Evolutionary conservation across 257 asterid genomes (phyloP).

Genomic region (Datura wrightii): DNA sequence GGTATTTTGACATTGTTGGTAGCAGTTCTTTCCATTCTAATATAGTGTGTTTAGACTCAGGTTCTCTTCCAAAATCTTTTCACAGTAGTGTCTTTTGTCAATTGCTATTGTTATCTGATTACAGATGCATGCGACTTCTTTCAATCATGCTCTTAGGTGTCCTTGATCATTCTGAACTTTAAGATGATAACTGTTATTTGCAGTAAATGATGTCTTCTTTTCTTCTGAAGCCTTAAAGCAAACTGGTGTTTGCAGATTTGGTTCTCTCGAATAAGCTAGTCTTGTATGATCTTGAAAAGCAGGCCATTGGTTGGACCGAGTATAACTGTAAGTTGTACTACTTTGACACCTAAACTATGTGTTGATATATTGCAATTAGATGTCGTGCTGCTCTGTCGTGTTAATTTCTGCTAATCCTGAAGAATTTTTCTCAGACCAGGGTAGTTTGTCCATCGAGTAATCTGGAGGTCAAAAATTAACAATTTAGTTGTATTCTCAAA

Average conservation of each 20-base stretch:
- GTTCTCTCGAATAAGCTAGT: slow-evolving; percentile 94
- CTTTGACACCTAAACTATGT: slow-evolving; percentile 9
- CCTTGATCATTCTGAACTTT: not conserved
- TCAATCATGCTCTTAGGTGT: slow-evolving; percentile 2
- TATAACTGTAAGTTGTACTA: slow-evolving; percentile 81
- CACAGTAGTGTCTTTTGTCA: not conserved
- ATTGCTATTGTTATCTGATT: slow-evolving; percentile 18
- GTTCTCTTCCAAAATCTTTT: not conserved
- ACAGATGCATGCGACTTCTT: not conserved
- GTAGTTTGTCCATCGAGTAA: not conserved
- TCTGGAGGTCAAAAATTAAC: not conserved
- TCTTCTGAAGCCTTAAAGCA: slow-evolving; percentile 25
- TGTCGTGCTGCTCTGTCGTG: not conserved
- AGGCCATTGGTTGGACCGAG: slow-evolving; percentile 97
- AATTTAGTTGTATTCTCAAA: not conserved
- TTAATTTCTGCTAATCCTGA: slow-evolving; percentile 19
- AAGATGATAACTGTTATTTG: slow-evolving; percentile 11
- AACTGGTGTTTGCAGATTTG: slow-evolving; percentile 68
- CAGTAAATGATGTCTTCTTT: slow-evolving; percentile 27
- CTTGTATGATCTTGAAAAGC: slow-evolving; percentile 91
- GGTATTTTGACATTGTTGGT: slow-evolving; percentile 4
- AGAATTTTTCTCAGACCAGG: not conserved
- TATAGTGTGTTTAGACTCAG: not conserved
- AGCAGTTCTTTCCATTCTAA: slow-evolving; percentile 10
- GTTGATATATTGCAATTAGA: slow-evolving; percentile 11